phyloP scores from a whole-genome alignment of 2,329 filamentous ascomycete species.

The Pseudonectria buxi region DNA sequence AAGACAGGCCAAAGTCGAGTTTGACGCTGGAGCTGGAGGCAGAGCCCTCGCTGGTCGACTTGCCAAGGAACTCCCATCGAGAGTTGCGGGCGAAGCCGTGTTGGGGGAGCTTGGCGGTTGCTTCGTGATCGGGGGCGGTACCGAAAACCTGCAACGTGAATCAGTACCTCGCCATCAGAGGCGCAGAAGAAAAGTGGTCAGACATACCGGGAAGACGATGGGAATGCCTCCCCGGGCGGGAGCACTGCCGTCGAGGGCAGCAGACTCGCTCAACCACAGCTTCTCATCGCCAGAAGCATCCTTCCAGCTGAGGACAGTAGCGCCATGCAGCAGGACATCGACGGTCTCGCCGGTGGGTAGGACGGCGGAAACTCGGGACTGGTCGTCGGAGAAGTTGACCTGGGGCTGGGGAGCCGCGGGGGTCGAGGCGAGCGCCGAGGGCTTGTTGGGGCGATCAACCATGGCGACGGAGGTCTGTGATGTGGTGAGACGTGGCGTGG shows the following conservation, averaged over 20 bases:
- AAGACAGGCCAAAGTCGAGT: slow-evolving; percentile 89
- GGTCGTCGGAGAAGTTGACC: slow-evolving; percentile 66
- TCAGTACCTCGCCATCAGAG: slow-evolving; percentile 2
- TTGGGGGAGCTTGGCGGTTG: slow-evolving; percentile 76
- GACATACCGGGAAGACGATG: slow-evolving; percentile 79
- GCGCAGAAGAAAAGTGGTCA: neutral
- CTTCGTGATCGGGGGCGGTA: slow-evolving; percentile 65
- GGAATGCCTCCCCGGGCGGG: slow-evolving; percentile 88
- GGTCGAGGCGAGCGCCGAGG: slow-evolving; percentile 66
- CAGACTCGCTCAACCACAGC: slow-evolving; percentile 75
- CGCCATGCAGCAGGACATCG: slow-evolving; percentile 81
- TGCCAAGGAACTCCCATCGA: slow-evolving; percentile 90
- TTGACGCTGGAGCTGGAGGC: slow-evolving; percentile 64
- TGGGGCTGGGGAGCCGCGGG: slow-evolving; percentile 67
- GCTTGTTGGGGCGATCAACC: slow-evolving; percentile 83
- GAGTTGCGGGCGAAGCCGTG: slow-evolving; percentile 91
- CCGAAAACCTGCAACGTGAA: slow-evolving; percentile 65
- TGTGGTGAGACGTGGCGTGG: no score
- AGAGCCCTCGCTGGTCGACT: slow-evolving; percentile 51
- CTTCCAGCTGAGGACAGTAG: slow-evolving; percentile 92
- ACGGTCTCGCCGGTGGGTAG: slow-evolving; percentile 83
- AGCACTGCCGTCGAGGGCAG: slow-evolving; percentile 79
- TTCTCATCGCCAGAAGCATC: slow-evolving; percentile 71
- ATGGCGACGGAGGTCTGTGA: slow-evolving; percentile 31
- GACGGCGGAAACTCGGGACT: slow-evolving; percentile 66